Base-by-base conservation (phyloP, 768 basidiomycete genomes). In the Tricholoma terreum region DNA sequence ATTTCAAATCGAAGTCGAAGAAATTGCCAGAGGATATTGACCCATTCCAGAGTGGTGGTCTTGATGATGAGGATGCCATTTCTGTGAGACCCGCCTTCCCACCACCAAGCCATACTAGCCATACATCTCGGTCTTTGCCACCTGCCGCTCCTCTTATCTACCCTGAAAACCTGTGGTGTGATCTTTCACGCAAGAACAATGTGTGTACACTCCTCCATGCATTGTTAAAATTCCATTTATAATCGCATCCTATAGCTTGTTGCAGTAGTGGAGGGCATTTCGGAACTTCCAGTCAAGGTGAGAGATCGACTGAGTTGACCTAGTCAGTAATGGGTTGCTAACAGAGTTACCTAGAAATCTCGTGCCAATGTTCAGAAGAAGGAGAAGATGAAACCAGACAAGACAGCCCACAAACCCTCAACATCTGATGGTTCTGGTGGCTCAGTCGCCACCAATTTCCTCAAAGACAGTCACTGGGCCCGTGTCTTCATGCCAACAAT, bases 41-140 rank as follows among this genome's bases (percentile, higher is more conserved):
- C 36, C 56, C 21, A 3, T 36, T 60, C 17, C 27, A 52, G 17
- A 58, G 27, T 52, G 63, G 66, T 35, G 61, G 66, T 6, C 52
- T 67, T 15, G 46, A 58, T 27, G 61, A 65, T 49, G 62, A 67
- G 5, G 62, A 63, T 57, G 50, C 52, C 12, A 35, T 50, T 8
- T 36, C 56, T 50, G 53, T 46, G 27, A 48, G 56, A 7, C 65
- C 65, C 17, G 17, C 49, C 14, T 33, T 50, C 49, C 42, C 42
- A n/a, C n/a, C n/a, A n/a, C 30, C 27, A 21, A 3, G 8, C 22
- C 11, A 8, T 12, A 22, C 11, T 22, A 43, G 22, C 4, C 6
- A 8, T 8, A 17, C 40, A 4, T 6, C 42, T 43, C 42, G 6
- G 49, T 34, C 49, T n/a, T 5, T n/a, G n/a, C n/a, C n/a, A n/a